Evolutionary conservation across 306 rosid species (phyloP), one percentile per base, ranked within the genome.

Genomic region (Rosa persica): DNA sequence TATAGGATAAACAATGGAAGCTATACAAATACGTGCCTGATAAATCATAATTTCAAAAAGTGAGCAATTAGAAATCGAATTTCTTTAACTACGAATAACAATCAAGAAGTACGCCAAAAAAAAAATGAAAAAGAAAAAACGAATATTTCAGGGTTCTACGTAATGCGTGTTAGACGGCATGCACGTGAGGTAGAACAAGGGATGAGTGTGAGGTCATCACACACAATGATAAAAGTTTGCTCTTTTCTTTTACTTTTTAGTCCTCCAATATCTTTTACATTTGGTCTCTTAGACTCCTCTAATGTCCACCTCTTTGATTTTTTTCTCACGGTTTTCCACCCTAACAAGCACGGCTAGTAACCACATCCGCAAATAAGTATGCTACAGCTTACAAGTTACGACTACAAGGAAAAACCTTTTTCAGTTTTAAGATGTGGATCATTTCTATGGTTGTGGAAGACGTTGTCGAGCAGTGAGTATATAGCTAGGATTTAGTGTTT

Each of bases 131-230:
- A 55, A 8, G 19, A 25, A 4, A 8, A 4, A 57, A 4, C 8
- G 17, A 61, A 61, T 61, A 61, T 1, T 17, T 61, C 23, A 67
- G 55, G 72, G 48, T 78, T 75, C 65, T 57, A 67, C 80, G 86
- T 57, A 76, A 76, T 80, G 83, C 74, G 80, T 64, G 86, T 79
- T 76, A 69, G 82, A 87, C 84, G 88, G 96, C 87, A 87, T 88
- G 93, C 98, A 93, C 98, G 98, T 93, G 93, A 89, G 91, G 80
- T 78, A 55, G 81, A 82, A 85, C 78, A 89, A 61, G 39, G 87
- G 86, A 80, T 49, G 88, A 66, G 87, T 80, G 84, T 83, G 86
- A 88, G 87, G 88, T 89, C 89, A 84, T 86, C 79, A 76, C 75
- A 85, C 78, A 85, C 70, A 65, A 70, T 91, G 92, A 93, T 87